These are phyloP conservation scores for Candida endomychidarum DNA, from an alignment of 805 yeast species.

Conservation along the genomic window DNA sequence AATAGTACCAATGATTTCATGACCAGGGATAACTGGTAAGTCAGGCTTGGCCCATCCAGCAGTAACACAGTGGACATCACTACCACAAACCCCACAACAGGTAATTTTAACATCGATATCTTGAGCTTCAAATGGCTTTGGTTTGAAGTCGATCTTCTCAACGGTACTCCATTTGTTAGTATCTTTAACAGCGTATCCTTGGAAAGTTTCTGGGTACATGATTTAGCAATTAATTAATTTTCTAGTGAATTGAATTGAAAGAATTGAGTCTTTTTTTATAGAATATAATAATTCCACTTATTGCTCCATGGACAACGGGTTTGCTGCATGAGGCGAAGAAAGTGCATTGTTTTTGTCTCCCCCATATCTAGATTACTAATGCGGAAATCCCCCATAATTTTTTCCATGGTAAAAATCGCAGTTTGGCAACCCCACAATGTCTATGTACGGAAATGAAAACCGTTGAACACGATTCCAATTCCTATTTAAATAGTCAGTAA, in stretches of 20 bases:
- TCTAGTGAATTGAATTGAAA: too few species aligned
- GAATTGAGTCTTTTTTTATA: too few species aligned
- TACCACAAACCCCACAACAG: constrained; percentile 62
- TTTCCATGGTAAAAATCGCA: too few species aligned
- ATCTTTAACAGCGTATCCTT: constrained; percentile 31
- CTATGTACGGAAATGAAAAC: neutral
- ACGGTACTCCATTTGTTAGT: constrained; percentile 28
- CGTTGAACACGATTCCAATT: neutral
- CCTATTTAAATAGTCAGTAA: neutral
- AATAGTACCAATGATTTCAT: constrained; percentile 64
- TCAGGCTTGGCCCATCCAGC: constrained; percentile 52
- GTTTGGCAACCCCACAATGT: neutral
- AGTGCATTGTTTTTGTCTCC: too few species aligned
- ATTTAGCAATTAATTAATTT: too few species aligned
- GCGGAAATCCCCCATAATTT: neutral
- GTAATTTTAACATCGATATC: constrained; percentile 5
- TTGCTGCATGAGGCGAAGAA: too few species aligned
- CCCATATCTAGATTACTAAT: neutral
- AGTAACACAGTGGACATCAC: constrained; percentile 52
- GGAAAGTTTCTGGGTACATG: constrained; percentile 25
- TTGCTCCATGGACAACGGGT: neutral
- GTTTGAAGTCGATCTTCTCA: constrained; percentile 25
- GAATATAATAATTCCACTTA: neutral
- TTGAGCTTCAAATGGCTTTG: constrained; percentile 23
- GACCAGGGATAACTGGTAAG: constrained; percentile 48